Evolutionary conservation across 305 asterid species (phyloP).

Genomic region (Euphrasia arctica): DNA sequence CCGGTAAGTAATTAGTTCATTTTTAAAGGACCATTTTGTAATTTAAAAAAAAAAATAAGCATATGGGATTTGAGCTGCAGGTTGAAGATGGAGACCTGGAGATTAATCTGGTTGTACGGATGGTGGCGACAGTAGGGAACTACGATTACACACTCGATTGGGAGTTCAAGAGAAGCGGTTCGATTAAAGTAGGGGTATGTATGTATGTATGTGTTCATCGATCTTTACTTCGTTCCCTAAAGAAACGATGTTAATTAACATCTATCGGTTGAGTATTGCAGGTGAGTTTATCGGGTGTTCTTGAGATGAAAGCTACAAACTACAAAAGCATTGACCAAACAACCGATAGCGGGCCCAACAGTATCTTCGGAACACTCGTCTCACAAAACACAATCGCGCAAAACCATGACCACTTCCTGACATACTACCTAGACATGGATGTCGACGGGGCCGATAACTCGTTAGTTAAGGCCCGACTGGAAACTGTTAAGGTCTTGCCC

Average conservation of each 20-base stretch:
- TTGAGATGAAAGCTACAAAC: conserved; percentile 53
- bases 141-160: conserved; percentile 71
- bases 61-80: conserved; percentile 34
- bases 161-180: conserved; percentile 77
- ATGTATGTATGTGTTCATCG: too few relatives aligned
- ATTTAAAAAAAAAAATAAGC: neutral
- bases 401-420: conserved; percentile 73
- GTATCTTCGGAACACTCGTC: conserved; percentile 48
- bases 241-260: too few relatives aligned
- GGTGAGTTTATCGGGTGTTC: conserved; percentile 63
- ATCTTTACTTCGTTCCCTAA: too few relatives aligned
- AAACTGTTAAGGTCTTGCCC: conserved; percentile 19
- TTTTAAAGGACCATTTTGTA: conserved; percentile 7
- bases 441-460: conserved; percentile 54
- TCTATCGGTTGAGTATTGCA: conserved; percentile 24
- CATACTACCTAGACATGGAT: conserved; percentile 72
- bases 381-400: conserved; percentile 52
- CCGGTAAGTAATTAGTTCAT: conserved; percentile 33
- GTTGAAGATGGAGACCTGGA: conserved; percentile 57
- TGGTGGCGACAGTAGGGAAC: conserved; percentile 75
- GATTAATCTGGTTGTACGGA: conserved; percentile 51
- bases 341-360: too few relatives aligned
- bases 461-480: conserved; percentile 42
- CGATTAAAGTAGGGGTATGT: conserved; percentile 47
- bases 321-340: conserved; percentile 34